These are phyloP conservation scores for Parafenestella ontariensis DNA, from an alignment of 2,329 filamentous ascomycete genomes.

Conservation along the genomic window DNA sequence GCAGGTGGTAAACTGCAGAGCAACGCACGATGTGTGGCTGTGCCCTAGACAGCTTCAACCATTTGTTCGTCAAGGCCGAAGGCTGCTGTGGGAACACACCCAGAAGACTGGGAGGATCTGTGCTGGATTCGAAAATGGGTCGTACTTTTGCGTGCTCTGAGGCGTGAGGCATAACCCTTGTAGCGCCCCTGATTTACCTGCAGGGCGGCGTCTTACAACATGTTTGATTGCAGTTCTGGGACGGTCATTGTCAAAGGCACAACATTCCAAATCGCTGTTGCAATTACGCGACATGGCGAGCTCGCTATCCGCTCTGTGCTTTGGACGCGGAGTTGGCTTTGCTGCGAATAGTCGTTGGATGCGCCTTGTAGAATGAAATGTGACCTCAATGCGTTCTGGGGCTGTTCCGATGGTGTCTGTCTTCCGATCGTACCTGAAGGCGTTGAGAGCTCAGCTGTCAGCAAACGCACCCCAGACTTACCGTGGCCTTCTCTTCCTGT, in stretches of 20 bases:
- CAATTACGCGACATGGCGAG: background rate
- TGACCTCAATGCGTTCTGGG: background rate
- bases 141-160: background rate
- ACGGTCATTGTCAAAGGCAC: background rate
- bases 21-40: background rate
- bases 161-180: slow-evolving; percentile 9
- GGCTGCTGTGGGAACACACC: no score
- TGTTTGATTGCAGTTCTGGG: slow-evolving; percentile 5
- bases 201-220: slow-evolving; percentile 10
- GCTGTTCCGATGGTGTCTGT: background rate
- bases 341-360: background rate
- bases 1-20: background rate
- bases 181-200: slow-evolving; percentile 8
- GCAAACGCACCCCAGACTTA: background rate
- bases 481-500: background rate
- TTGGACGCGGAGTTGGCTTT: background rate
- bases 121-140: background rate
- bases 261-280: background rate
- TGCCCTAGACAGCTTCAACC: background rate
- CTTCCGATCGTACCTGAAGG: slow-evolving; percentile 1
- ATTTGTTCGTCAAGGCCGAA: no score
- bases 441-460: slow-evolving; percentile 1
- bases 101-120: no score
- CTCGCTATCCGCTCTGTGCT: background rate
- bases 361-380: slow-evolving; percentile 1